Base-by-base conservation (phyloP, 345 rosid genomes). In the Acer negundo region DNA sequence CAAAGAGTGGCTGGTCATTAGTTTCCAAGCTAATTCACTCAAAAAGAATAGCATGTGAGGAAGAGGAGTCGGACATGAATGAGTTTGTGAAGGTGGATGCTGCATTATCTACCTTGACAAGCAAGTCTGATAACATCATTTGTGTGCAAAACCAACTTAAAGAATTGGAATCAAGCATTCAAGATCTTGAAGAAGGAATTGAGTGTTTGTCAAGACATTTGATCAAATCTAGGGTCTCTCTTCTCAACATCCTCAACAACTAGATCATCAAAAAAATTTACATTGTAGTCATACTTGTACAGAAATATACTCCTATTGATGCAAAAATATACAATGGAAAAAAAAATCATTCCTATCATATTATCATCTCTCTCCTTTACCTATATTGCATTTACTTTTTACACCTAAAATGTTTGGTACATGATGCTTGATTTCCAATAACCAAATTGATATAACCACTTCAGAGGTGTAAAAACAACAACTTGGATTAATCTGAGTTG, bases 111-210 rank as follows among this genome's bases (percentile, higher is more conserved):
- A 62, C 20, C 61, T 47, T 69, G 63, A 62, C 62, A 0, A 67
- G 73, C 51, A 82, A 83, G 31, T 2, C 74, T n/a, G 77, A 74
- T 8, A 28, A 74, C 46, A 80, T 58, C 28, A 67, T 75, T 47
- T 35, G 38, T 35, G 6, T 35, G 38, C 38, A 35, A 35, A 5
- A 35, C 15, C 69, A 22, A 20, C 80, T 83, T 11, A 74, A 78
- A 66, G 82, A 55, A 28, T 51, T 83, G 9, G 89, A 88, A 59
- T 59, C 70, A 38, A 77, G 82, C 80, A 75, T 88, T 81, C 84
- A 88, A 74, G 88, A 88, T 75, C 82, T 91, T n/a, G 89, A 88
- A 81, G 82, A 79, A 51, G 91, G 82, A 49, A 69, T 86, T 10
- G 83, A 89, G 53, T 56, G 72, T 78, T 82, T 87, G 73, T 78